These are phyloP conservation scores for Cladosporium sp. DNA, from an alignment of 2,329 filamentous ascomycete genomes.

Conservation along the genomic window DNA sequence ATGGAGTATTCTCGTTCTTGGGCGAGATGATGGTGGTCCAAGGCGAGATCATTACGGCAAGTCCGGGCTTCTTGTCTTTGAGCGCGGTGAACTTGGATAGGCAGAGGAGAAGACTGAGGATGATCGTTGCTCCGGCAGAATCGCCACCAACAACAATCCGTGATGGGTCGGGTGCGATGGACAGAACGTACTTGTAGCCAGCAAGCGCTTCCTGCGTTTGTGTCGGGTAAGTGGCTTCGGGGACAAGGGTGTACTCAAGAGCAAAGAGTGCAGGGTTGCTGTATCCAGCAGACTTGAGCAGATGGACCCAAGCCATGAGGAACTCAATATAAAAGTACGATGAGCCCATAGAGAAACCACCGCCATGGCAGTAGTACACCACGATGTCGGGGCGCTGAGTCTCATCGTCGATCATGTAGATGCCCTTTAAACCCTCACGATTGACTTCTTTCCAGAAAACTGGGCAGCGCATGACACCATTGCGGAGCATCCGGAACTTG, in stretches of 20 bases:
- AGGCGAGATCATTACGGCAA: slow-evolving; percentile 75
- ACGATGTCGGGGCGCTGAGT: slow-evolving; percentile 68
- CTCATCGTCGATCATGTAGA: slow-evolving; percentile 68
- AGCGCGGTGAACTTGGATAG: slow-evolving; percentile 54
- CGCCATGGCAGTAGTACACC: slow-evolving; percentile 81
- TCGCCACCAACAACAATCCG: slow-evolving; percentile 73
- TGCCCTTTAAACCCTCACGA: slow-evolving; percentile 50
- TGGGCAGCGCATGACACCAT: slow-evolving; percentile 64
- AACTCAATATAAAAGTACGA: slow-evolving; percentile 84
- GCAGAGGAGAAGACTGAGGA: slow-evolving; percentile 70
- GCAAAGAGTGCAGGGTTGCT: slow-evolving; percentile 76
- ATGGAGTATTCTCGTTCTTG: slow-evolving; percentile 66
- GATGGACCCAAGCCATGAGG: slow-evolving; percentile 67
- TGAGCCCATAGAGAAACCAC: slow-evolving; percentile 82
- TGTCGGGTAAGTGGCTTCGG: slow-evolving; percentile 69
- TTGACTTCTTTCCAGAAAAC: slow-evolving; percentile 64
- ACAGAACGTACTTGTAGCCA: slow-evolving; percentile 70
- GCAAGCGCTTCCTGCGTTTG: slow-evolving; percentile 70
- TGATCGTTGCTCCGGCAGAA: slow-evolving; percentile 74
- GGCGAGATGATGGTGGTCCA: slow-evolving; percentile 74
- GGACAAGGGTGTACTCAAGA: slow-evolving; percentile 78
- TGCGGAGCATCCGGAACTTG: slow-evolving; percentile 71
- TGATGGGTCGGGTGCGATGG: slow-evolving; percentile 57
- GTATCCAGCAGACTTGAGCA: slow-evolving; percentile 65
- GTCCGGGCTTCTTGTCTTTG: slow-evolving; percentile 51